Base-by-base conservation (phyloP, 1,139 yeast species). In the Debaryomyces coudertii region DNA sequence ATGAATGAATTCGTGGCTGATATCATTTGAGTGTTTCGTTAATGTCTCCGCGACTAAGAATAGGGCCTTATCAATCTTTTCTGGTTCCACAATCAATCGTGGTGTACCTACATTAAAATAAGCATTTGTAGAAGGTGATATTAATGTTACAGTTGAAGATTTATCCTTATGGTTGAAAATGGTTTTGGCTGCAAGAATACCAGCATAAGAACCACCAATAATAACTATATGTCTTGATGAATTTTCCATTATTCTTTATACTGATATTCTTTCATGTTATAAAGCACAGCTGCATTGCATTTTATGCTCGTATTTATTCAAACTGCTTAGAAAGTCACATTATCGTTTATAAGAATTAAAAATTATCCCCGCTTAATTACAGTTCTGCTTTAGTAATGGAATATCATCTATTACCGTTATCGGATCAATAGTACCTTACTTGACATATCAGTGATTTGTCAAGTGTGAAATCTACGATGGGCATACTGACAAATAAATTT, bases 151-250 rank as follows among this genome's bases (percentile, higher is more conserved):
- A 8, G 48, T 28, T 8, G 36, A 15, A 15, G 30, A 22, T 2
- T 23, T 8, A 15, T 45, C 41, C 16, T 18, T 20, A 6, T 16
- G 16, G 16, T 40, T 48, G 15, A 56, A 47, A 6, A 62, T 40
- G 1, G 53, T 47, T 25, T 60, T 60, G 7, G 64, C 62, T 4
- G 72, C 70, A 6, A 42, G 33, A 11, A 60, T 49, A 3, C 64
- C 76, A 4, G 69, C 71, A 47, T 53, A 69, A 2, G 73, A 69
- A 2, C 68, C 73, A 7, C 76, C 76, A 16, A 71, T 53, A n/a
- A 71, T 62, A 2, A 68, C 63, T 16, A 68, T 51, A 33, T 50
- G 39, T 31, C 51, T 53, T n/a, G 15, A 18, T 7, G 38, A 24
- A 11, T 35, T 15, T 20, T 15, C 16, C 25, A 31, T 31, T 31